Evolutionary conservation across 176 grass and related monocot genomes (phyloP), one percentile per base, ranked within the genome.

Genomic region (Paspalum notatum): DNA sequence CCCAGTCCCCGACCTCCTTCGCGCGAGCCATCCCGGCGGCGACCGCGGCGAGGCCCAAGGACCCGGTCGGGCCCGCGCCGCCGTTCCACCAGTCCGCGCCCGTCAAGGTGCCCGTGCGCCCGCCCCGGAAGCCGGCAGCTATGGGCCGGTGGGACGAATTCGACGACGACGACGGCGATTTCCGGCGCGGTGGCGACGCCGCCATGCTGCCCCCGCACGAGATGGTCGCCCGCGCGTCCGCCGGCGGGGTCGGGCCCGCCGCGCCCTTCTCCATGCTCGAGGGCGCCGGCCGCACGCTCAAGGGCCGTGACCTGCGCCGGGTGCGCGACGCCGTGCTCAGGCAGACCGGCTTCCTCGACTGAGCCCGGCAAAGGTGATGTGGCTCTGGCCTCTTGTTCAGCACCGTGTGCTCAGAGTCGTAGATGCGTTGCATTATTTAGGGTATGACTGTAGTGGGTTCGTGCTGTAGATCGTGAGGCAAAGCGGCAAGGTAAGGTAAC

Each of bases 251-350:
- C 15, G 77, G 72, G 4, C 72, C 87, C 12, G 72, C 59, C 42
- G 83, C 83, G 2, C 83, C 87, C 1, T 93, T 91, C 82, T 99
- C 96, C 25, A 86, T 95, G 57, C 88, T 93, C 58, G 95, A 95
- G 90, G 95, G 95, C 59, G 90, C 88, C 7, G 95, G 95, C 0
- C 83, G 95, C 64, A 98, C 92, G 16, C 90, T 95, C 9, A 98
- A 98, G 67, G 95, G 95, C 53, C 87, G 95, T 1, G 95, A 98
- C 78, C 90, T 95, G 63, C 82, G 87, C 6, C 71, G 87, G 16
- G 87, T 89, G 48, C 87, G 87, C 64, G 87, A 85, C 48, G 87
- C 87, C n/a, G 87, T 90, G 59, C 88, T 90, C 9, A 74, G 88
- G 32, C 88, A 90, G 9, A 90, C 88, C 52, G 88, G 88, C 0